Evolutionary conservation across 2,329 filamentous ascomycete genomes (phyloP), one percentile per base, ranked within the genome.

Genomic region (Penicillium sp.): DNA sequence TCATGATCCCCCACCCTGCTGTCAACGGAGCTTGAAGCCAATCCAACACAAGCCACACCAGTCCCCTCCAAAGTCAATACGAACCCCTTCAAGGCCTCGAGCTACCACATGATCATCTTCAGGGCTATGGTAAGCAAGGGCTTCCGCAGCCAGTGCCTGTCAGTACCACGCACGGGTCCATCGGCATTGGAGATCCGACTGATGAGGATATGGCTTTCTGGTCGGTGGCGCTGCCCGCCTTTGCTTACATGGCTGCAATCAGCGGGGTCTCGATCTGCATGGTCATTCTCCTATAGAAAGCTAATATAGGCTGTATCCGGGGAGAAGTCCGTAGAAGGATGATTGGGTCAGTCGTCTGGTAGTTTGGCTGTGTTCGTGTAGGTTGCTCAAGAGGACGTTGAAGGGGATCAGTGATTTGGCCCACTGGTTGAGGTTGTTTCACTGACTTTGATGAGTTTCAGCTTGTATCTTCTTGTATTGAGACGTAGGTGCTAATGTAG

Each of bases 221-320:
- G 22, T 52, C 17, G 8, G 41, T 49, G 37, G 41, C 52, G 12
- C 55, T 20, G 20, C 12, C n/a, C 35, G 10, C 20, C 20, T 20
- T 20, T 55, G 34, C 15, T 7, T 41, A 5, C 31, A 25, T 28
- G 17, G 5, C 15, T 53, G 42, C 41, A 41, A 53, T 37, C 34
- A 35, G 37, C 45, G 45, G 17, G 47, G 53, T 42, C 55, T 56
- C 35, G 54, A 57, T 60, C 53, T 49, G 38, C 52, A 59, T 8
- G 45, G 47, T 43, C 45, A 3, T 56, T 17, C n/a, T 48, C 48
- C 39, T 48, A 5, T 31, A 39, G 45, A 50, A 39, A 11, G n/a
- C 22, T 47, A 14, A 47, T 11, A n/a, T 12, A 17, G 7, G 7
- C 17, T 47, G 37, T 15, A 50, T 11, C 1, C 37, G 22, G 28